These are phyloP conservation scores for Magnolia officinalis DNA, from an alignment of 164 flowering plant species.

Conservation along the genomic window DNA sequence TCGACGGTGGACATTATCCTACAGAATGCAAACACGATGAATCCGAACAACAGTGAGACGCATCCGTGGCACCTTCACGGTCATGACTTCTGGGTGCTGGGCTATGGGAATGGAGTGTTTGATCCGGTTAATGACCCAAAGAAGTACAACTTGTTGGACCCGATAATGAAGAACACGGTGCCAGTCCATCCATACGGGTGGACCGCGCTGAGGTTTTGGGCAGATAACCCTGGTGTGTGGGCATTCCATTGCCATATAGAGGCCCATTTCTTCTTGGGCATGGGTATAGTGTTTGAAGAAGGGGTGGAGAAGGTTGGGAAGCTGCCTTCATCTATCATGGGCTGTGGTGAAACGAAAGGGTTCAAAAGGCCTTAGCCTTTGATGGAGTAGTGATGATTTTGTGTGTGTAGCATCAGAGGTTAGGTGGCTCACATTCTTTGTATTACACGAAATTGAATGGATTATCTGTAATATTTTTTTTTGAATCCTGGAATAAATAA, in stretches of 20 bases:
- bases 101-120: slow-evolving; percentile 67
- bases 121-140: slow-evolving; percentile 32
- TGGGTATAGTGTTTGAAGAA: slow-evolving; percentile 78
- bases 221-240: slow-evolving; percentile 82
- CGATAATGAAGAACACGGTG: slow-evolving; percentile 80
- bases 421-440: too few relatives aligned
- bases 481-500: too few relatives aligned
- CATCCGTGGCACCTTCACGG: slow-evolving; percentile 96
- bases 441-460: too few relatives aligned
- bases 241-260: slow-evolving; percentile 85
- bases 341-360: slow-evolving; percentile 46
- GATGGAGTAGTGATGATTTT: too few relatives aligned
- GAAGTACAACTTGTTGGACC: slow-evolving; percentile 54
- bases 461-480: too few relatives aligned
- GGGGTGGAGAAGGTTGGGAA: slow-evolving; percentile 60
- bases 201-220: slow-evolving; percentile 67
- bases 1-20: slow-evolving; percentile 10
- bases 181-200: slow-evolving; percentile 63
- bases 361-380: neutral
- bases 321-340: slow-evolving; percentile 61
- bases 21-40: slow-evolving; percentile 31
- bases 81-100: slow-evolving; percentile 91
- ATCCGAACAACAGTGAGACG: slow-evolving; percentile 48
- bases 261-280: slow-evolving; percentile 75
- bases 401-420: too few relatives aligned